Evolutionary conservation across 352 stramenopile species (phyloP).

Genomic region (Albugo candida): DNA sequence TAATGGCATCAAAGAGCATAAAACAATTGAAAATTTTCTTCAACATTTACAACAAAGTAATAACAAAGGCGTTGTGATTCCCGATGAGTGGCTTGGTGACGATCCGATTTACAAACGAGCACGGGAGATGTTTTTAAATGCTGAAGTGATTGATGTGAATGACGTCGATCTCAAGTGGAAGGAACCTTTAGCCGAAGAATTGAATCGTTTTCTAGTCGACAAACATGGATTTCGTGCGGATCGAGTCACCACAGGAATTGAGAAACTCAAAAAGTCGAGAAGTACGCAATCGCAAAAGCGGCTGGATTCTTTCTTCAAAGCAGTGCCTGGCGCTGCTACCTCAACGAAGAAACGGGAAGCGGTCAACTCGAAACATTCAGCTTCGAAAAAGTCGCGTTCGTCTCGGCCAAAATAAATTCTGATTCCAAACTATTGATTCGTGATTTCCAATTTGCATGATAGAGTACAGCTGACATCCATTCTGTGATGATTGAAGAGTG

Average conservation of each 20-base stretch:
- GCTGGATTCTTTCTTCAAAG: slow-evolving; percentile 94
- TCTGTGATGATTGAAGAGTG: too few relatives aligned
- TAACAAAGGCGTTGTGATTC: slow-evolving; percentile 64
- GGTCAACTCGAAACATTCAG: neutral
- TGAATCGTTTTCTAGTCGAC: slow-evolving; percentile 90
- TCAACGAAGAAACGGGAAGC: slow-evolving; percentile 43
- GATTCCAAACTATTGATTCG: too few relatives aligned
- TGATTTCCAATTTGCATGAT: too few relatives aligned
- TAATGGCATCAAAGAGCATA: slow-evolving; percentile 92
- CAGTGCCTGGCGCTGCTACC: slow-evolving; percentile 25
- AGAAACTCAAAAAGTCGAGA: slow-evolving; percentile 91
- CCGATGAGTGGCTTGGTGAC: slow-evolving; percentile 69
- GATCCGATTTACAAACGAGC: slow-evolving; percentile 85
- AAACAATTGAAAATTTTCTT: slow-evolving; percentile 89
- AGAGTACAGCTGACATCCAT: too few relatives aligned
- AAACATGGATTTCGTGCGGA: slow-evolving; percentile 92
- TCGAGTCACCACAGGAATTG: slow-evolving; percentile 84
- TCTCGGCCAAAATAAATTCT: too few relatives aligned
- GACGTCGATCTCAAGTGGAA: slow-evolving; percentile 88
- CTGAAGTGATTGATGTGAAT: slow-evolving; percentile 40
- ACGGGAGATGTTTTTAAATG: slow-evolving; percentile 82
- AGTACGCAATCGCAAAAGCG: slow-evolving; percentile 88
- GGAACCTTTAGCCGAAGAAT: slow-evolving; percentile 73
- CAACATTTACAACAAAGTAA: slow-evolving; percentile 75
- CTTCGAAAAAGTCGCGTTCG: too few relatives aligned